Evolutionary conservation across 345 rosid genomes (phyloP).

Genomic region (Euphorbia pulcherrima): DNA sequence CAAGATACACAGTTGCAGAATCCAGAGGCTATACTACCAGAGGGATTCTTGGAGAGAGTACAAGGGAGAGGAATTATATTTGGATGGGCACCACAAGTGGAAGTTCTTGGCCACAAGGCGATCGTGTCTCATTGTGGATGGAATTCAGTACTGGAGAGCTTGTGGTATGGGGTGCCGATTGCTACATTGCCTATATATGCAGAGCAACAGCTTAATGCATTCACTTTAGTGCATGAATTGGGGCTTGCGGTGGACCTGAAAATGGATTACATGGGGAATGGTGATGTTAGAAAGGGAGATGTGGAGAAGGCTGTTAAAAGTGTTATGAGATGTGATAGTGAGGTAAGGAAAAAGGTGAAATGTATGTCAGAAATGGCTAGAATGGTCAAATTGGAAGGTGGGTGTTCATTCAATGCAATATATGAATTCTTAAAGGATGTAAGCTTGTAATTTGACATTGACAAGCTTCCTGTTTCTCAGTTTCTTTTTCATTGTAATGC

Average conservation of each 20-base stretch:
- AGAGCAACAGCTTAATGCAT: conserved; percentile 32
- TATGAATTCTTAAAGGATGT: not conserved
- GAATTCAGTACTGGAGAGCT: conserved; percentile 28
- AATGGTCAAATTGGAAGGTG: not conserved
- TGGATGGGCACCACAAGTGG: conserved; percentile 25
- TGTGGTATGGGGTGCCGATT: conserved; percentile 25
- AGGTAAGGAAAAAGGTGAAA: conserved; percentile 16
- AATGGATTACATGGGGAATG: conserved; percentile 20
- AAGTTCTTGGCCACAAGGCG: conserved; percentile 21
- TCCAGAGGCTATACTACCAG: conserved; percentile 10
- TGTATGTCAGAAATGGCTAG: not conserved
- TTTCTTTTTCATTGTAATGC: no score
- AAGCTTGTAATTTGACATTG: no score
- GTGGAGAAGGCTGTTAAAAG: conserved; percentile 8
- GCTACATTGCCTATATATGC: conserved; percentile 22
- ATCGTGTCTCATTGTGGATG: conserved; percentile 29
- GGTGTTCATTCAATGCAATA: conserved; percentile 10
- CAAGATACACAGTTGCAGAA: not conserved
- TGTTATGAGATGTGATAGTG: conserved; percentile 4
- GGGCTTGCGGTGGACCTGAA: conserved; percentile 21
- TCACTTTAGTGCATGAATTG: conserved; percentile 20
- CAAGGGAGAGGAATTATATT: conserved; percentile 16
- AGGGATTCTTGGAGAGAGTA: conserved; percentile 21
- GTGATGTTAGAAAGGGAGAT: not conserved
- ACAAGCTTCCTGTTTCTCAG: no score